Conservation (phyloP, 495 filamentous ascomycete genomes). For the Cercophora newfieldiana region DNA sequence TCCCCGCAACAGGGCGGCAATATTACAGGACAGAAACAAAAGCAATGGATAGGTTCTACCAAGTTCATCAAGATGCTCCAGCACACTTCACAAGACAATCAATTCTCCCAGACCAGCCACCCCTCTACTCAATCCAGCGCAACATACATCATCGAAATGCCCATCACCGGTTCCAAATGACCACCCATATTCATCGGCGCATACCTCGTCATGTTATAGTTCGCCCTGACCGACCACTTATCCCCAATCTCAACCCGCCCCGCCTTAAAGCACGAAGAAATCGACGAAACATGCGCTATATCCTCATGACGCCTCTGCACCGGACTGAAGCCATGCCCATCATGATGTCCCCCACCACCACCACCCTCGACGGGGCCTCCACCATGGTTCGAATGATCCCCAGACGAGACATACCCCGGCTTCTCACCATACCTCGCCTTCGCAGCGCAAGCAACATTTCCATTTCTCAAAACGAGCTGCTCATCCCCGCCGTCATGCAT, state of each 20-base stretch:
- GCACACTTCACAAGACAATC: no score
- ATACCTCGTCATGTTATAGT: conserved; percentile 30
- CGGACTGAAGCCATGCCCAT: neutral
- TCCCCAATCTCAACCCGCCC: conserved; percentile 22
- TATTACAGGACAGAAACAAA: no score
- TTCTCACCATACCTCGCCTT: conserved; percentile 26
- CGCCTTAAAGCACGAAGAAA: conserved; percentile 14
- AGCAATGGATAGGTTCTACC: no score
- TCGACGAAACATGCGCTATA: conserved; percentile 19
- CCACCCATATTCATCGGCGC: conserved; percentile 16
- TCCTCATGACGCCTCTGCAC: conserved; percentile 8
- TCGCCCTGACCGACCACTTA: conserved; percentile 27
- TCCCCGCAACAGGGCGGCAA: no score
- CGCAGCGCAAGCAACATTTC: conserved; percentile 16
- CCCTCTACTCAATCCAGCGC: conserved; percentile 1
- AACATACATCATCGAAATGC: conserved; percentile 26
- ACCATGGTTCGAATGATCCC: conserved; percentile 7
- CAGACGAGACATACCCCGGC: conserved; percentile 16
- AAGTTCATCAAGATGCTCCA: no score
- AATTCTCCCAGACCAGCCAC: neutral
- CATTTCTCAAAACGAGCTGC: conserved; percentile 18
- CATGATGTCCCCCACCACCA: conserved; percentile 8
- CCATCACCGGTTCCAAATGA: conserved; percentile 27
- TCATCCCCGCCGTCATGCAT: conserved; percentile 26
- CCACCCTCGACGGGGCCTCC: neutral